Base-by-base conservation (phyloP, 2,329 filamentous ascomycete species). In the Alternaria rosae region DNA sequence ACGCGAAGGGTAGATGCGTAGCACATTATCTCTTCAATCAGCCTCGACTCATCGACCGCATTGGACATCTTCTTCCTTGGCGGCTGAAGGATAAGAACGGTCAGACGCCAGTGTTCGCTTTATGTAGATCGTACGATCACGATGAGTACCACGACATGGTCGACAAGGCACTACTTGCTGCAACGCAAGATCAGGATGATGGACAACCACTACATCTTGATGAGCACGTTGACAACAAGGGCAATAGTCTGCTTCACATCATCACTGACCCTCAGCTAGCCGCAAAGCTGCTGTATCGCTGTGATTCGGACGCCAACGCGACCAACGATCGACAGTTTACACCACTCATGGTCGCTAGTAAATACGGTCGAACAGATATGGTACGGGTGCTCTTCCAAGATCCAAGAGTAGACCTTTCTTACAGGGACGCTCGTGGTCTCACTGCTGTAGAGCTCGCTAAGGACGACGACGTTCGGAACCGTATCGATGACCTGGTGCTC, bases 1-100 rank as follows among this genome's bases (percentile, higher is more conserved):
- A 99, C 74, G 88, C 87, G 38, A 91, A 93, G 83, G 95, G 94
- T 21, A 89, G 95, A 70, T 97, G 93, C 64, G 87, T 92, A 54
- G 95, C 91, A n/a, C 95, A 99, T 79, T 99, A 99, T 78, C 85
- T 99, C 15, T 99, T 99, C 81, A 92, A 97, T 74, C 90, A 92
- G 9, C 95, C 95, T 3, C 85, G 87, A 55, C 83, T 99, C 20
- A 95, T 99, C 68, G 82, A 84, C 45, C 86, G 87, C 57, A 90
- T 98, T 62, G 94, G 93, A 3, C 85, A 86, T 62, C 81, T 94
- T 67, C 83, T 99, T 55, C 92, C 93, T 9, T 99, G 95, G 95
- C 87, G 89, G 60, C 88, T 96, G 78, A 93, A 91, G 69, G 95
- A 99, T 79, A 96, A 93, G 77, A 97, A 98, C 75, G 95, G 95